Base-by-base conservation (phyloP, 768 basidiomycete species). In the Serendipita vermifera region DNA sequence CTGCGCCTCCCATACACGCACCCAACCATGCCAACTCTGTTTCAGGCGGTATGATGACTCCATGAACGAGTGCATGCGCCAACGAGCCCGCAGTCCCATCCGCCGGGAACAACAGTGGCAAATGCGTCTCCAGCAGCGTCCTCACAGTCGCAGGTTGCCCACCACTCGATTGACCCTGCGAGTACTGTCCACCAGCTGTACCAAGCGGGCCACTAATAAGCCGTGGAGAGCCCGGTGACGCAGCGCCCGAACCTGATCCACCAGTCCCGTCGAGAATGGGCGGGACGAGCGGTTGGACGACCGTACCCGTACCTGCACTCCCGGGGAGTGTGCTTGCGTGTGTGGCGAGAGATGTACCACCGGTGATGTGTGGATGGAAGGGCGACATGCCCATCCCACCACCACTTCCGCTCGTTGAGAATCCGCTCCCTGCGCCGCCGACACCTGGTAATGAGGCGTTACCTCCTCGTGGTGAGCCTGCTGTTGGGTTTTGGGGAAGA, bases 11-110 rank as follows among this genome's bases (percentile, higher is more conserved):
- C 69, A 97, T 72, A 63, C 90, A 91, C 17, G 87, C 83, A 7
- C 89, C 86, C n/a, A 98, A 68, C 93, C 94, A 96, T 3, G 85
- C 90, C 69, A 97, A 75, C 64, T 98, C 94, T 4, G 90, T 77
- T 29, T 96, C 91, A 5, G 79, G 73, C 1, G 94, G 96, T 1
- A 84, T 70, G 2, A 77, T 68, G 17, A 97, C 81, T 11, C 96
- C 94, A 65, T 97, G 94, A 11, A 93, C 73, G 43, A 96, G 68
- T 0, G 85, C 79, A 62, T 80, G 85, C 11, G 88, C 92, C 33
- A 85, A 74, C 1, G 64, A 7, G 54, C 82, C 76, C 64, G 59
- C 62, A 60, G 56, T 48, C 55, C 53, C 71, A 69, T 3, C 65
- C 67, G 75, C 66, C 41, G 76, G 87, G 72, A 85, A 97, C 22